These are phyloP conservation scores for Biscogniauxia mediterranea DNA, from an alignment of 2,329 filamentous ascomycete genomes.

Conservation along the genomic window DNA sequence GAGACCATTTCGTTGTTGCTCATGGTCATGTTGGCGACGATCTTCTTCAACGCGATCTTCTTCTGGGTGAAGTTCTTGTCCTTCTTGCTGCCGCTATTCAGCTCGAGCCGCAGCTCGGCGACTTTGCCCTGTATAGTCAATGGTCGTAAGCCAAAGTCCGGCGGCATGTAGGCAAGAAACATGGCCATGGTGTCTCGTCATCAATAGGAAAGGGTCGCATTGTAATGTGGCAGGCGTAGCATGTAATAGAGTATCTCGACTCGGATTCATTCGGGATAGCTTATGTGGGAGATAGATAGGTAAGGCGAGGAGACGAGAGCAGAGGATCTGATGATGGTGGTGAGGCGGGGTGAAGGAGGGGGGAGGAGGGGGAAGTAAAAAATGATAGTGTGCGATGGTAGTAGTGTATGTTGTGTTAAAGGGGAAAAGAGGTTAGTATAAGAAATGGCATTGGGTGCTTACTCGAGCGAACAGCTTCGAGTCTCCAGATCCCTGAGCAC, in stretches of 20 bases:
- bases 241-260: background rate
- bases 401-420: no score
- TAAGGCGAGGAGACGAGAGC: background rate
- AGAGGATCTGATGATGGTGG: no score
- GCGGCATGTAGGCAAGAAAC: conserved; percentile 54
- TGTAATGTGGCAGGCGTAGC: conserved; percentile 11
- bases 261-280: background rate
- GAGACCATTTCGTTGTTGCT: conserved; percentile 99
- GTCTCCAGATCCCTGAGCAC: conserved; percentile 73
- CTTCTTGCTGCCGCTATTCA: conserved; percentile 93
- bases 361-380: background rate
- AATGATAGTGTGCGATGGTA: conserved; percentile 1
- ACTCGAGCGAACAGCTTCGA: conserved; percentile 99
- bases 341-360: background rate
- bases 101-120: conserved; percentile 89
- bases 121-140: conserved; percentile 87
- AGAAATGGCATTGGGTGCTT: conserved; percentile 38
- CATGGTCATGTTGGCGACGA: conserved; percentile 99
- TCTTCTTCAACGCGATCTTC: conserved; percentile 98
- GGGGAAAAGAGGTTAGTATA: conserved; percentile 2
- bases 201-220: conserved; percentile 17
- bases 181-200: conserved; percentile 37
- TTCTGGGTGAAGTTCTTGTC: conserved; percentile 94
- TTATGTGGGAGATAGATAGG: background rate
- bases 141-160: conserved; percentile 48